Percentiles rank a stretch among this genome's conserved stretches.
Evolutionary conservation across 192 early-diverging fungal genomes (phyloP).

Genomic region (Dissophora ornata): DNA sequence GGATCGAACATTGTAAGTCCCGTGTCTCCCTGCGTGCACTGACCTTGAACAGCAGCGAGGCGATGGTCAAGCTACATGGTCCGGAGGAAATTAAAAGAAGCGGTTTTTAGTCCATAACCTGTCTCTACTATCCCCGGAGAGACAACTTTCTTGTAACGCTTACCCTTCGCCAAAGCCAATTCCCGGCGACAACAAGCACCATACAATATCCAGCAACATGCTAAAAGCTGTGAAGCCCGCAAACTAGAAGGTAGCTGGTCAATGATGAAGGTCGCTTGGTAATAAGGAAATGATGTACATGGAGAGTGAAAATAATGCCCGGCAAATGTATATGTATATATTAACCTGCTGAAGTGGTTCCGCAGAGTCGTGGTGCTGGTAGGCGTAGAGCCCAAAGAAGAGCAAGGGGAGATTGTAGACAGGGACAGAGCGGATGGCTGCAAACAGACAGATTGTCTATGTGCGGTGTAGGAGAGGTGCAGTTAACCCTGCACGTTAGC

Average conservation of each 20-base stretch:
- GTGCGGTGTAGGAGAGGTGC: conserved; percentile 5
- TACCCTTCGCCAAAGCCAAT: conserved; percentile 56
- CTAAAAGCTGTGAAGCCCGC: conserved; percentile 59
- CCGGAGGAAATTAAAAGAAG: too few relatives aligned
- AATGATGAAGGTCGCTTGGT: background rate
- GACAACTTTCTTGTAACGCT: too few relatives aligned
- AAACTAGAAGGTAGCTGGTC: conserved; percentile 58
- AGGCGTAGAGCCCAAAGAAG: conserved; percentile 65
- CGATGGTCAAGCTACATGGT: conserved; percentile 35
- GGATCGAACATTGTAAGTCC: too few relatives aligned
- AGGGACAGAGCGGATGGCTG: conserved; percentile 57
- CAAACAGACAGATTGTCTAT: conserved; percentile 62
- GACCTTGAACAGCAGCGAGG: conserved; percentile 32
- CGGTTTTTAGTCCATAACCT: too few relatives aligned
- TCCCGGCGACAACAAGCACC: conserved; percentile 55
- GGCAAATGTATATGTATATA: too few relatives aligned
- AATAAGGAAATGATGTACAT: background rate
- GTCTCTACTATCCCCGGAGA: too few relatives aligned
- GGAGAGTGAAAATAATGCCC: too few relatives aligned
- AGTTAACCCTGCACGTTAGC: too few relatives aligned
- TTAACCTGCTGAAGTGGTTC: conserved; percentile 62
- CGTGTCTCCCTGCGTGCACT: too few relatives aligned
- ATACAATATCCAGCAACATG: conserved; percentile 60
- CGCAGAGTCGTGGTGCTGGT: conserved; percentile 61
- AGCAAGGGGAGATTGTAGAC: conserved; percentile 65